Percentiles rank a stretch among this genome's conserved stretches.
These are phyloP conservation scores for Pichia thaimueangensis DNA, from an alignment of 805 yeast species.

Conservation along the genomic window DNA sequence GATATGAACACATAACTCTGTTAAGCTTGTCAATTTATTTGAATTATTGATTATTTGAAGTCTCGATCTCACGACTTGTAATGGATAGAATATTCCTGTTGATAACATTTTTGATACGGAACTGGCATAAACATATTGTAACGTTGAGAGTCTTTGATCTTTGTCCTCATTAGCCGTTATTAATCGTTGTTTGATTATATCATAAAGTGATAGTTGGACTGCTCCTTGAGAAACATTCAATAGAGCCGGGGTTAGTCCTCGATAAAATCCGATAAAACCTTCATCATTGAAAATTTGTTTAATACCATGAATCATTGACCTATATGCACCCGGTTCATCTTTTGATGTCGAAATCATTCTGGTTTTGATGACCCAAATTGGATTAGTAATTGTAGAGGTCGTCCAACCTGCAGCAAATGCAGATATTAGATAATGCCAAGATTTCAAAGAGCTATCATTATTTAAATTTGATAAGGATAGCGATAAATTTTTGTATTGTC, in stretches of 20 bases:
- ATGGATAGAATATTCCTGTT: conserved; percentile 68
- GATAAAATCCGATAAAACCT: conserved; percentile 71
- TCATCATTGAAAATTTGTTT: conserved; percentile 40
- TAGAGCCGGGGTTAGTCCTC: conserved; percentile 71
- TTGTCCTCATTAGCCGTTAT: conserved; percentile 7
- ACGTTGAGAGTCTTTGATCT: conserved; percentile 33
- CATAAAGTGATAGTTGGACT: conserved; percentile 80
- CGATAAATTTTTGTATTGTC: conserved; percentile 42
- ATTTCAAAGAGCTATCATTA: conserved; percentile 27
- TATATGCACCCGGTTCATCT: conserved; percentile 46
- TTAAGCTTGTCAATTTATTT: conserved; percentile 21
- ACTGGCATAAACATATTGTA: conserved; percentile 60
- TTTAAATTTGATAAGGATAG: conserved; percentile 7
- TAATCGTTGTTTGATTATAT: conserved; percentile 51
- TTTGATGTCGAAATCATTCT: conserved; percentile 62
- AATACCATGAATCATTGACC: conserved; percentile 52
- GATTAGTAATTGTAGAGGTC: conserved; percentile 78
- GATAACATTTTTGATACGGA: conserved; percentile 64
- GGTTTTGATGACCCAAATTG: conserved; percentile 93
- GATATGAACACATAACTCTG: conserved; percentile 33
- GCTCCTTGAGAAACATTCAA: conserved; percentile 88
- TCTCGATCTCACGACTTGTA: conserved; percentile 74
- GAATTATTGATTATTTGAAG: conserved; percentile 46
- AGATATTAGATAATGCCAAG: conserved; percentile 43
- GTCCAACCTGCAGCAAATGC: conserved; percentile 69